These are phyloP conservation scores for Claviceps sp. DNA, from an alignment of 2,329 filamentous ascomycete species.

Conservation along the genomic window DNA sequence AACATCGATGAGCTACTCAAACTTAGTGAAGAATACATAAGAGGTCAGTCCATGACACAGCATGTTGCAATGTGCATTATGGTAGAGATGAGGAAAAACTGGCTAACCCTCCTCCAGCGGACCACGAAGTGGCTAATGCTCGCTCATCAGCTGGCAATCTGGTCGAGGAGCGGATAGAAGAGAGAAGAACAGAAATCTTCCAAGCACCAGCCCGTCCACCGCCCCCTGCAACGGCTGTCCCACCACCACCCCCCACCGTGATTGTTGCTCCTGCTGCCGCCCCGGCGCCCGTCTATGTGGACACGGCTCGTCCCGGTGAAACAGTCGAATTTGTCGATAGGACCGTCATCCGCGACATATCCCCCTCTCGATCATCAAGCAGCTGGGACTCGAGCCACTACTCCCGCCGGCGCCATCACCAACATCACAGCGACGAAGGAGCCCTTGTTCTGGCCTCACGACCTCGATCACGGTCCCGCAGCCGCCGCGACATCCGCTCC, in stretches of 20 bases:
- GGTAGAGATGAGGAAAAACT: background rate
- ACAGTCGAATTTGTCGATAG: constrained; percentile 29
- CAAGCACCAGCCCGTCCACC: constrained; percentile 8
- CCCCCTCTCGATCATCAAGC: constrained; percentile 29
- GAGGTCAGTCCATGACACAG: constrained; percentile 24
- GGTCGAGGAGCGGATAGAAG: constrained; percentile 33
- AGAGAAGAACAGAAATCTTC: constrained; percentile 10
- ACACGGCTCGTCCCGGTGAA: constrained; percentile 20
- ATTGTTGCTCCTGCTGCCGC: constrained; percentile 16
- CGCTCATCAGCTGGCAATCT: constrained; percentile 34
- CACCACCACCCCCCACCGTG: background rate
- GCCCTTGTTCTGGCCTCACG: constrained; percentile 26
- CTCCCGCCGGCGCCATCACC: constrained; percentile 17
- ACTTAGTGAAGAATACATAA: constrained; percentile 64
- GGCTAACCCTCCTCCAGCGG: constrained; percentile 18
- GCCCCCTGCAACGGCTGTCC: constrained; percentile 8
- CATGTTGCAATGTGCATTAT: background rate
- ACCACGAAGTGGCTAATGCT: constrained; percentile 29
- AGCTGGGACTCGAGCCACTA: constrained; percentile 18
- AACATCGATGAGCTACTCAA: constrained; percentile 85
- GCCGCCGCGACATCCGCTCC: constrained; percentile 52
- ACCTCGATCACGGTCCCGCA: constrained; percentile 28
- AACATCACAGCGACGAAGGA: constrained; percentile 15
- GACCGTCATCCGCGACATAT: constrained; percentile 35
- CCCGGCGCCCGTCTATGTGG: constrained; percentile 18